A percentile compares a stretch with the other conserved stretches of the same genome.
phyloP scores from a whole-genome alignment of 352 stramenopile genomes.

The Phytophthora crassamura region DNA sequence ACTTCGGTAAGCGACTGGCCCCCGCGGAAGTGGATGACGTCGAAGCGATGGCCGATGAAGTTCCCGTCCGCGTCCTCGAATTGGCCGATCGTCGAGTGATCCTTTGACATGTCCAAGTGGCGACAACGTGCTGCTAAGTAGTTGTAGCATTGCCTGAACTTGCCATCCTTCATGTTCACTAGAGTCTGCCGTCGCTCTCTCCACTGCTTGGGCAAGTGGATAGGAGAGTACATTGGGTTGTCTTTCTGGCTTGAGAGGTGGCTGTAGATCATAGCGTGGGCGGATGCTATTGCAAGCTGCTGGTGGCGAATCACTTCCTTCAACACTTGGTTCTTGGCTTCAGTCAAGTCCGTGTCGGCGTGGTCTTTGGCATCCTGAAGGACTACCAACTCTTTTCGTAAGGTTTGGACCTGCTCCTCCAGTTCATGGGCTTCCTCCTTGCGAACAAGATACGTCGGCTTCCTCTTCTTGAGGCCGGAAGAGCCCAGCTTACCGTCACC shows the following conservation, averaged over 20 bases:
- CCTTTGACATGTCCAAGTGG: conserved; percentile 36
- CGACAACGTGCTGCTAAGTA: conserved; percentile 42
- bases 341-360: not conserved
- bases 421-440: conserved; percentile 17
- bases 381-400: conserved; percentile 8
- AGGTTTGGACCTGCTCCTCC: not conserved
- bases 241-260: not conserved
- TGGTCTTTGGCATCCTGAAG: conserved; percentile 11
- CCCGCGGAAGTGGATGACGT: conserved; percentile 52
- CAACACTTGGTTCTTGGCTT: conserved; percentile 8
- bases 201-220: conserved; percentile 24
- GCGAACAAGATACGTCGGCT: conserved; percentile 17
- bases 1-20: conserved; percentile 54
- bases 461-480: conserved; percentile 12
- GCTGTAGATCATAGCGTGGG: conserved; percentile 18
- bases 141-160: conserved; percentile 27
- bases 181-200: conserved; percentile 33
- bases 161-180: conserved; percentile 27
- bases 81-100: conserved; percentile 18
- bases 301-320: conserved; percentile 1
- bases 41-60: conserved; percentile 43
- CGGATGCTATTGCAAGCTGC: conserved; percentile 18
- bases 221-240: conserved; percentile 19
- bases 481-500: not conserved
- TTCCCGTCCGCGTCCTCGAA: conserved; percentile 38